A percentile compares a stretch with the other conserved stretches of the same genome.
These are phyloP conservation scores for Heritiera littoralis DNA, from an alignment of 345 rosid species.

Conservation along the genomic window DNA sequence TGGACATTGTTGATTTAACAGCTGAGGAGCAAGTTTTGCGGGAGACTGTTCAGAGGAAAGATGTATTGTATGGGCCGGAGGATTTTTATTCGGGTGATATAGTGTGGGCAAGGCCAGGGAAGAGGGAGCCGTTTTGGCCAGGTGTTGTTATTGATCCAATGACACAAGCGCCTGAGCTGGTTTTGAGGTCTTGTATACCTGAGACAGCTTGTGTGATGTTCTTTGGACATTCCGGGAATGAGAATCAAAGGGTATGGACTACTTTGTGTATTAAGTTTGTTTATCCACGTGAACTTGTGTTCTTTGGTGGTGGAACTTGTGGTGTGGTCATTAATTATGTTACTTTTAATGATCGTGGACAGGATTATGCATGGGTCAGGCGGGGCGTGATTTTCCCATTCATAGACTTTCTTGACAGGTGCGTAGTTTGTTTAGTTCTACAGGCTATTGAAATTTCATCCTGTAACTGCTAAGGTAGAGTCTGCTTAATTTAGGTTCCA, in stretches of 20 bases:
- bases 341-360: conserved; percentile 35
- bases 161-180: conserved; percentile 93
- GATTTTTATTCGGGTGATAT: conserved; percentile 93
- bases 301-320: conserved; percentile 17
- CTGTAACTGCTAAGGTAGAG: conserved; percentile 15
- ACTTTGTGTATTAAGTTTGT: conserved; percentile 16
- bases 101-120: conserved; percentile 92
- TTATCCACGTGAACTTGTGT: conserved; percentile 19
- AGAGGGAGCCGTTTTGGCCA: conserved; percentile 82
- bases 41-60: conserved; percentile 43
- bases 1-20: conserved; percentile 30
- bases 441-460: not conserved
- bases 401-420: conserved; percentile 82
- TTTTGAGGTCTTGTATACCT: conserved; percentile 86
- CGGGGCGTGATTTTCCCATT: conserved; percentile 91
- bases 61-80: conserved; percentile 88
- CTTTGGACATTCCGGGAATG: conserved; percentile 78
- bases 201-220: conserved; percentile 99
- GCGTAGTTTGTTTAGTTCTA: conserved; percentile 19
- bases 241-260: conserved; percentile 70
- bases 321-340: conserved; percentile 28
- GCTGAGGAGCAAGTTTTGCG: conserved; percentile 28
- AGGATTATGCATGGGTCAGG: conserved; percentile 94
- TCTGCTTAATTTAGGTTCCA: conserved; percentile 58
- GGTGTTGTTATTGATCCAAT: conserved; percentile 95